Evolutionary conservation across 176 grass and related monocot genomes (phyloP).

Genomic region (Oryza coarctata): DNA sequence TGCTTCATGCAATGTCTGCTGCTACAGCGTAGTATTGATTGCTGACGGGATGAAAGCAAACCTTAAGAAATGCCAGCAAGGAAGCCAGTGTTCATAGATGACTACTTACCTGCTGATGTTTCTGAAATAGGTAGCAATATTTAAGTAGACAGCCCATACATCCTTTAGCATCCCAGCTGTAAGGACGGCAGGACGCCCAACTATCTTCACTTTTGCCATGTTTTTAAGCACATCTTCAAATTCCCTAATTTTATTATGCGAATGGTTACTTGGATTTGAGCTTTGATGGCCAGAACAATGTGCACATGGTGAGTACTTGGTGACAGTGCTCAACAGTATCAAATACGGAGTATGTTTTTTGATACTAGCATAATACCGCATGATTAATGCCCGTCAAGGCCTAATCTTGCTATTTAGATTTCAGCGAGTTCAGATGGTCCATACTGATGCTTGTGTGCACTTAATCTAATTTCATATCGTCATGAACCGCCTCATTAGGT

Average conservation of each 20-base stretch:
- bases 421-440: background rate
- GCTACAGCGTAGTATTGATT: constrained; percentile 16
- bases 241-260: background rate
- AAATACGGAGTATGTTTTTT: background rate
- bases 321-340: background rate
- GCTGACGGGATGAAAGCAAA: no score
- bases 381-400: background rate
- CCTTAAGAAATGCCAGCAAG: background rate
- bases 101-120: background rate
- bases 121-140: background rate
- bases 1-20: background rate
- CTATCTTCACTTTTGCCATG: background rate
- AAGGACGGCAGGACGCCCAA: background rate
- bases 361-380: background rate
- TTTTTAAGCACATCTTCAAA: background rate
- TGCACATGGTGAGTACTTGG: background rate
- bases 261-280: background rate
- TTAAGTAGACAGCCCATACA: background rate
- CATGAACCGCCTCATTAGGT: constrained; percentile 33
- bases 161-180: background rate
- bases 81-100: background rate
- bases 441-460: background rate
- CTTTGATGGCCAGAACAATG: background rate
- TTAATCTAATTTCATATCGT: constrained; percentile 20
- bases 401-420: background rate